Percentiles rank a stretch among this genome's conserved stretches.
Evolutionary conservation across 768 basidiomycete genomes (phyloP).

Genomic region (Termitomyces sp.): DNA sequence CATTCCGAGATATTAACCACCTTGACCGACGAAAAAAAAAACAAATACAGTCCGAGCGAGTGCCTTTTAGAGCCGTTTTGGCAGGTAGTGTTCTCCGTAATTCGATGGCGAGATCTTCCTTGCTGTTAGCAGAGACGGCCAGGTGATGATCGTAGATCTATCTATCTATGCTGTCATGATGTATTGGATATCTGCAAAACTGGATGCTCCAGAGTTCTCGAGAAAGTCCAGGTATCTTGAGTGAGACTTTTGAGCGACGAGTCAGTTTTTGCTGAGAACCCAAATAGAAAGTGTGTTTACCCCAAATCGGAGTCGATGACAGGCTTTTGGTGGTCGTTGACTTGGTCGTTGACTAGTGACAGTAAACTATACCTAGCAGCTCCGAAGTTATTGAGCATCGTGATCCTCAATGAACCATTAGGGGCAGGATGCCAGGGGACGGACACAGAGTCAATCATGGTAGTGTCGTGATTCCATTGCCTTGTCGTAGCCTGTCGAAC

Average conservation of each 20-base stretch:
- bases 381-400: slow-evolving; percentile 73
- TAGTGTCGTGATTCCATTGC: slow-evolving; percentile 46
- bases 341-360: slow-evolving; percentile 57
- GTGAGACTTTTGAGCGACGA: slow-evolving; percentile 46
- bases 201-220: slow-evolving; percentile 19
- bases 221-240: slow-evolving; percentile 12
- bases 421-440: slow-evolving; percentile 39
- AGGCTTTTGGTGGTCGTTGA: no score
- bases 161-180: slow-evolving; percentile 60
- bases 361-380: slow-evolving; percentile 71
- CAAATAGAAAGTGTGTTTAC: slow-evolving; percentile 41
- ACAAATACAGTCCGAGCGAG: slow-evolving; percentile 49
- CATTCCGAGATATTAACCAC: slow-evolving; percentile 40
- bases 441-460: slow-evolving; percentile 38
- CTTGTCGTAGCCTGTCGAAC: slow-evolving; percentile 35
- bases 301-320: background rate
- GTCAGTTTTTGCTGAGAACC: slow-evolving; percentile 58
- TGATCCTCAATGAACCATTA: slow-evolving; percentile 38
- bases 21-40: slow-evolving; percentile 63
- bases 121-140: background rate
- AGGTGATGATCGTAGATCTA: slow-evolving; percentile 53
- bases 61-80: slow-evolving; percentile 21
- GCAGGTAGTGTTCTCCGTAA: slow-evolving; percentile 35
- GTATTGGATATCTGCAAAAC: slow-evolving; percentile 55
- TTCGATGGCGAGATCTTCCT: slow-evolving; percentile 19